phyloP scores from a whole-genome alignment of 2,329 filamentous ascomycete genomes.

The Fusarium nanum region DNA sequence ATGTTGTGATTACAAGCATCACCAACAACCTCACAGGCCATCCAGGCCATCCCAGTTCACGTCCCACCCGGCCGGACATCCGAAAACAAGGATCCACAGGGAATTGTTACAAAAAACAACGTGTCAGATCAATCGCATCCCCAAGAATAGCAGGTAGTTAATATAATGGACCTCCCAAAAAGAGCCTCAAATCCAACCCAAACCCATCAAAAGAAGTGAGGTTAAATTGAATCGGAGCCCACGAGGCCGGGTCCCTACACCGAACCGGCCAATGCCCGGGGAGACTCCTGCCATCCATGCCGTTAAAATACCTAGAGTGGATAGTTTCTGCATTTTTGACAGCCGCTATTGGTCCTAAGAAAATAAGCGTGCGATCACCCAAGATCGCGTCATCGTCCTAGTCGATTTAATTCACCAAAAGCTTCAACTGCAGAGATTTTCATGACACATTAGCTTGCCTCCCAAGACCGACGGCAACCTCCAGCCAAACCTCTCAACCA shows the following conservation, averaged over 20 bases:
- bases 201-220: neutral
- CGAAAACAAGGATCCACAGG: neutral
- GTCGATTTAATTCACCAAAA: constrained; percentile 30
- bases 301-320: constrained; percentile 34
- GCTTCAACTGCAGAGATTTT: constrained; percentile 26
- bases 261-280: constrained; percentile 28
- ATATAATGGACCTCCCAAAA: constrained; percentile 5
- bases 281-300: constrained; percentile 10
- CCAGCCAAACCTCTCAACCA: neutral
- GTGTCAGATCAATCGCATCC: neutral
- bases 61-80: neutral
- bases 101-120: constrained; percentile 2
- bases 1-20: constrained; percentile 11
- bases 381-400: constrained; percentile 48
- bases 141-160: constrained; percentile 27
- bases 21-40: neutral
- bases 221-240: constrained; percentile 13
- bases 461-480: neutral
- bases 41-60: too few relatives aligned
- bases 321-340: neutral
- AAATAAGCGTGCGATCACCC: constrained; percentile 42
- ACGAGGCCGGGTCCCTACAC: constrained; percentile 21
- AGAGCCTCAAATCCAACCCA: constrained; percentile 16
- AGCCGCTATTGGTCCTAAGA: constrained; percentile 20
- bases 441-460: constrained; percentile 40